Percentiles rank a stretch among this genome's conserved stretches.
These are phyloP conservation scores for Pedinophyceae sp. DNA, from an alignment of 139 green algal genomes.

Conservation along the genomic window DNA sequence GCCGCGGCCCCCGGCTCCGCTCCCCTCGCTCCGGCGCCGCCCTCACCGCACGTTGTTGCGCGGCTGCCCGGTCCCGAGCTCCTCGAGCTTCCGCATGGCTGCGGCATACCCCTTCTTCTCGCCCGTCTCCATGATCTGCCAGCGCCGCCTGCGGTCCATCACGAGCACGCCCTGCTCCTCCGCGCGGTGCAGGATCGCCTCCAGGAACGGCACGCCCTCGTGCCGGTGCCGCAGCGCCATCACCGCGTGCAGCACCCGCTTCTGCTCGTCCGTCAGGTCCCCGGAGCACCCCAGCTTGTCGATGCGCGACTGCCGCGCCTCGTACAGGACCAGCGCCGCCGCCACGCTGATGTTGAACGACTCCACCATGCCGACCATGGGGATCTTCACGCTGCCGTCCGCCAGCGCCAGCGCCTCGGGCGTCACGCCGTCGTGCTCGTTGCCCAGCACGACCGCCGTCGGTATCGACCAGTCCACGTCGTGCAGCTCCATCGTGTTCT, in stretches of 20 bases:
- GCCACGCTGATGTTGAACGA: conserved; percentile 8
- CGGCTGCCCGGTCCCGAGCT: too few relatives aligned
- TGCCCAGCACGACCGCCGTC: conserved; percentile 63
- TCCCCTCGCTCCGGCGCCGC: too few relatives aligned
- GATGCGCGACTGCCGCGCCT: neutral
- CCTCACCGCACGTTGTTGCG: too few relatives aligned
- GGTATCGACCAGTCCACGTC: conserved; percentile 56
- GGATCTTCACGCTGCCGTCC: conserved; percentile 38
- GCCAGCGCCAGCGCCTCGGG: conserved; percentile 29
- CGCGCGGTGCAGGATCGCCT: too few relatives aligned
- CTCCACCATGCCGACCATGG: conserved; percentile 27
- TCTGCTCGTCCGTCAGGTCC: neutral
- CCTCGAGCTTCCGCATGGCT: too few relatives aligned
- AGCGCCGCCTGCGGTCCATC: too few relatives aligned
- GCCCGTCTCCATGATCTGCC: too few relatives aligned
- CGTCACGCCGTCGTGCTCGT: conserved; percentile 49
- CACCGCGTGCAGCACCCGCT: neutral
- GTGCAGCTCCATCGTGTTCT: conserved; percentile 12
- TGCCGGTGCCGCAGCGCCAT: neutral
- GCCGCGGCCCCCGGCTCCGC: too few relatives aligned
- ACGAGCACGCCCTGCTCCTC: too few relatives aligned
- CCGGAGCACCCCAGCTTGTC: neutral
- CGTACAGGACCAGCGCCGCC: neutral
- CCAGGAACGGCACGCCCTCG: too few relatives aligned
- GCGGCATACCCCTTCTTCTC: too few relatives aligned